Base-by-base conservation (phyloP, 2,329 filamentous ascomycete species). In the Penicillium sp. region DNA sequence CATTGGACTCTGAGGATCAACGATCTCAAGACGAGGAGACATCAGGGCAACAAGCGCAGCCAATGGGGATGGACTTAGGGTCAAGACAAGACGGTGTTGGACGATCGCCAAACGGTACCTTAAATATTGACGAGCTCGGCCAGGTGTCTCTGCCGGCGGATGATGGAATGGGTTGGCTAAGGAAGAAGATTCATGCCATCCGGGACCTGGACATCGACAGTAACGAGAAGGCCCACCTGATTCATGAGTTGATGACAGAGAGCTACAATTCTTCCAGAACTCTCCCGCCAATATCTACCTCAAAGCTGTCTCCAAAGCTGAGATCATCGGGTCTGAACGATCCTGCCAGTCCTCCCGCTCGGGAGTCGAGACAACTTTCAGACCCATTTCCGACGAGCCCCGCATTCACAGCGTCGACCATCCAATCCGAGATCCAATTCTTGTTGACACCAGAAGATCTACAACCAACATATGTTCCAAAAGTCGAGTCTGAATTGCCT, bases 161-260 rank as follows among this genome's bases (percentile, higher is more conserved):
- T 71, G 91, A 95, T 80, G 91, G 91, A 48, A 93, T 92, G 88
- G 81, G 84, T 19, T 76, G 79, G 57, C 75, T 94, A 68, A 83
- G 91, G 68, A 82, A 80, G 65, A 86, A 85, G 63, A 92, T 95
- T 65, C 83, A 89, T 61, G 81, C 80, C 25, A 89, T 94, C 63
- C 89, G 92, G 72, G 80, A 84, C 28, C 82, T 83, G 66, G 80
- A 86, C 26, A 81, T 88, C 52, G 75, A 84, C 3, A 80, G 83
- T 46, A 73, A 81, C 6, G 87, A 91, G 60, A 93, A 93, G 76
- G 91, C 91, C 26, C 84, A 82, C 61, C 79, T 89, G 69, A 87
- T 94, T 76, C 91, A 94, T 73, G 81, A 84, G 48, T 75, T 91
- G 58, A 82, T 94, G 74, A 87, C 87, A 56, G 89, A 92, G 72